A percentile compares a stretch with the other conserved stretches of the same genome.
phyloP scores from a whole-genome alignment of 768 basidiomycete species.

The Lactifluus volemus region DNA sequence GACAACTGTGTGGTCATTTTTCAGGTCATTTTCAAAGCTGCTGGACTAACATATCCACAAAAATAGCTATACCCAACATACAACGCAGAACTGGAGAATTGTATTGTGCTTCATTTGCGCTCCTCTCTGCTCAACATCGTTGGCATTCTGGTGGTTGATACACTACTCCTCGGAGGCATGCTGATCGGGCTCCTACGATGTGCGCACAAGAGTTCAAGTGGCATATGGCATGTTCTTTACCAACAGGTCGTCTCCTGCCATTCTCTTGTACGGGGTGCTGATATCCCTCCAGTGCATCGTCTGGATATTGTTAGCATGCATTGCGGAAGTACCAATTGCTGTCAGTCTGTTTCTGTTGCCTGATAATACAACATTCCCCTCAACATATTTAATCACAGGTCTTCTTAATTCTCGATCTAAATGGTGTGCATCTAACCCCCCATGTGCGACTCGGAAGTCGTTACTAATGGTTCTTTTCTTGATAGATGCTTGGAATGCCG shows the following conservation, averaged over 20 bases:
- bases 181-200: neutral
- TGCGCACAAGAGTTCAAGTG: neutral
- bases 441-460: neutral
- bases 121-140: neutral
- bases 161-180: neutral
- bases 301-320: neutral
- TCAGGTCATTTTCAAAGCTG: neutral
- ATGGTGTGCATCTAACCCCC: neutral
- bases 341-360: neutral
- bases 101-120: neutral
- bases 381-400: neutral
- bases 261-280: neutral
- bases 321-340: neutral
- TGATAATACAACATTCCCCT: neutral
- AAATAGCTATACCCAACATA: neutral
- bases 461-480: neutral
- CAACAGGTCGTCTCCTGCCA: neutral
- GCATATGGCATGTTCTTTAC: constrained; percentile 11
- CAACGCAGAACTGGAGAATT: neutral
- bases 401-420: neutral
- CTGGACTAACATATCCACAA: neutral
- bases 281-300: neutral
- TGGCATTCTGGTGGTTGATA: neutral
- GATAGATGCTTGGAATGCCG: neutral
- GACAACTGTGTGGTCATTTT: neutral